These are phyloP conservation scores for Crepidotus variabilis DNA, from an alignment of 768 basidiomycete genomes.

Conservation along the genomic window DNA sequence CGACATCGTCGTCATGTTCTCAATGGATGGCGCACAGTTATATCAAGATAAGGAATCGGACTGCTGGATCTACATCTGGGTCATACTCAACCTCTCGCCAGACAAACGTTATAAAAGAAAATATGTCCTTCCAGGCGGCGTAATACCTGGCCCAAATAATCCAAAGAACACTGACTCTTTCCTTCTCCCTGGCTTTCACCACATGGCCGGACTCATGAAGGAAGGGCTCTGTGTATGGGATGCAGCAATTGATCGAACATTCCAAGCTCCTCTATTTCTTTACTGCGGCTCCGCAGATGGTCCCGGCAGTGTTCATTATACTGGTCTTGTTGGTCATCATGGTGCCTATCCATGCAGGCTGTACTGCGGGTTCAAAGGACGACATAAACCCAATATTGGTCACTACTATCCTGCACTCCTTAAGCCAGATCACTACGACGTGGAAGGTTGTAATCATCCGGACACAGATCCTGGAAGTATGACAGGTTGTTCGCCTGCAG, in stretches of 20 bases:
- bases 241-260: constrained; percentile 10
- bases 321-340: constrained; percentile 32
- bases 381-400: constrained; percentile 20
- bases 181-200: constrained; percentile 15
- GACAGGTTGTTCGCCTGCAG: neutral
- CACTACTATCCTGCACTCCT: constrained; percentile 32
- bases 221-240: constrained; percentile 25
- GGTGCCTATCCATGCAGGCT: constrained; percentile 31
- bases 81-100: constrained; percentile 27
- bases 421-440: constrained; percentile 20
- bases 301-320: constrained; percentile 25
- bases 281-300: constrained; percentile 25
- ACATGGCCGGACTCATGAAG: constrained; percentile 10
- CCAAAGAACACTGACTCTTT: constrained; percentile 23
- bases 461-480: constrained; percentile 19
- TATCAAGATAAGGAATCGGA: constrained; percentile 39
- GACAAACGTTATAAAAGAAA: constrained; percentile 20
- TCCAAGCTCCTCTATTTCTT: constrained; percentile 10
- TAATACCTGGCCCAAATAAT: constrained; percentile 27
- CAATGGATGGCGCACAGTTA: constrained; percentile 39
- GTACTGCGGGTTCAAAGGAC: constrained; percentile 25
- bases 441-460: constrained; percentile 18
- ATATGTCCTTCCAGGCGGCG: constrained; percentile 19
- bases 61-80: constrained; percentile 40
- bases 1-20: constrained; percentile 31